Conservation (phyloP, 352 stramenopile genomes). For the Phytophthora tubulina region DNA sequence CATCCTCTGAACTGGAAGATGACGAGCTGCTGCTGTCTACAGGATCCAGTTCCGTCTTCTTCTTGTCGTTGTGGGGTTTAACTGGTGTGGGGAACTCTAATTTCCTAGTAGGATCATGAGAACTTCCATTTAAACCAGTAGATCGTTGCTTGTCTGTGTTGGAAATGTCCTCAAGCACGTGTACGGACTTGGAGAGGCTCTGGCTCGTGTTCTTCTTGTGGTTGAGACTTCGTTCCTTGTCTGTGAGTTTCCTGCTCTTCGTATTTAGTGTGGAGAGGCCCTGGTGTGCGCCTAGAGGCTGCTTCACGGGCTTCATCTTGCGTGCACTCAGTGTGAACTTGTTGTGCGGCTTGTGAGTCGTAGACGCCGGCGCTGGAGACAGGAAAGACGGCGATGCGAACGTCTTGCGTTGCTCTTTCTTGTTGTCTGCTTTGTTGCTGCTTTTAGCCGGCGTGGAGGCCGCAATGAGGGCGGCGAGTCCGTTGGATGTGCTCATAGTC, state of each 20-base stretch:
- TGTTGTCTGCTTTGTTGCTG: neutral
- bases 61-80: constrained; percentile 23
- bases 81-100: constrained; percentile 59
- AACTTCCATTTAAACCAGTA: neutral
- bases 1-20: constrained; percentile 40
- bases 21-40: constrained; percentile 29
- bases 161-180: constrained; percentile 54
- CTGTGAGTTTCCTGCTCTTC: constrained; percentile 36
- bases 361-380: constrained; percentile 43
- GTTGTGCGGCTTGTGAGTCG: constrained; percentile 37
- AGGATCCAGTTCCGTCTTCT: constrained; percentile 18
- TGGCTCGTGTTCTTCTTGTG: constrained; percentile 20
- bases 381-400: constrained; percentile 54
- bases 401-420: constrained; percentile 2
- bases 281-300: constrained; percentile 37
- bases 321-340: constrained; percentile 54
- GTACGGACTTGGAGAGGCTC: constrained; percentile 20
- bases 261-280: constrained; percentile 19
- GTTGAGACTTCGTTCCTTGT: constrained; percentile 25
- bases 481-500: constrained; percentile 30
- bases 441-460: constrained; percentile 25
- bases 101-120: constrained; percentile 48
- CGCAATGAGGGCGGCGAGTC: constrained; percentile 7
- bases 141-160: constrained; percentile 36
- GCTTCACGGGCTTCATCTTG: constrained; percentile 53